Percentiles rank a stretch among this genome's conserved stretches.
These are phyloP conservation scores for Ophiostoma angusticollis DNA, from an alignment of 2,329 filamentous ascomycete genomes.

Conservation along the genomic window DNA sequence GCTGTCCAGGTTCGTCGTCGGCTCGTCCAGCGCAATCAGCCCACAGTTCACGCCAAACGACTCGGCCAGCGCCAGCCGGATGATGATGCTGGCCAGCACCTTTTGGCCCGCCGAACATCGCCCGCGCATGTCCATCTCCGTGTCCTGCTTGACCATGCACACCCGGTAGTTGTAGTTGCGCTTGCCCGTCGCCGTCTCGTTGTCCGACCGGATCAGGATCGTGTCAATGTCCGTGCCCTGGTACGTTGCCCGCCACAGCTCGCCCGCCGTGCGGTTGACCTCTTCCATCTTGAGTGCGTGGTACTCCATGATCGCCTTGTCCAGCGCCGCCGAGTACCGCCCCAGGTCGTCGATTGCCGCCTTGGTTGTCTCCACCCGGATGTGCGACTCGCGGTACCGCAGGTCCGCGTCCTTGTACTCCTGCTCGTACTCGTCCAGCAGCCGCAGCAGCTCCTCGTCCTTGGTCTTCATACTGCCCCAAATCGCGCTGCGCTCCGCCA, in stretches of 20 bases:
- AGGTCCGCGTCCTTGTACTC: slow-evolving; percentile 74
- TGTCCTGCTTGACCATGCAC: slow-evolving; percentile 93
- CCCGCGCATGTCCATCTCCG: slow-evolving; percentile 98
- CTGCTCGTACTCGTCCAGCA: slow-evolving; percentile 68
- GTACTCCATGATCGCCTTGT: slow-evolving; percentile 96
- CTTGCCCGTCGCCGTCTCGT: slow-evolving; percentile 44
- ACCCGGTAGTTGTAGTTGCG: slow-evolving; percentile 94
- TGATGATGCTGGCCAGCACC: slow-evolving; percentile 92
- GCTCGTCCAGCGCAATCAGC: slow-evolving; percentile 84
- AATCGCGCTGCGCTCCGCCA: slow-evolving; percentile 60
- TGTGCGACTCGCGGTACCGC: slow-evolving; percentile 76
- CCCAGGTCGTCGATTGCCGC: slow-evolving; percentile 83
- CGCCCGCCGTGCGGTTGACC: slow-evolving; percentile 86
- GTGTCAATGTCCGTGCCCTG: slow-evolving; percentile 95
- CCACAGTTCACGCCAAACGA: slow-evolving; percentile 95
- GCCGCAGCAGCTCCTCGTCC: slow-evolving; percentile 61
- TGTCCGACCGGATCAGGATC: slow-evolving; percentile 87
- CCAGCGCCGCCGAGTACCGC: slow-evolving; percentile 70
- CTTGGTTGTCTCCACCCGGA: slow-evolving; percentile 83
- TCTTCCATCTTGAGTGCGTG: slow-evolving; percentile 97
- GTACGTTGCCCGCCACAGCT: slow-evolving; percentile 96
- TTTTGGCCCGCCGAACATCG: slow-evolving; percentile 95
- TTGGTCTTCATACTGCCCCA: slow-evolving; percentile 73
- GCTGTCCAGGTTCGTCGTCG: slow-evolving; percentile 88
- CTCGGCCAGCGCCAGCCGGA: slow-evolving; percentile 87